Evolutionary conservation across 2,329 filamentous ascomycete species (phyloP).

Genomic region (Xylariaceae sp.): DNA sequence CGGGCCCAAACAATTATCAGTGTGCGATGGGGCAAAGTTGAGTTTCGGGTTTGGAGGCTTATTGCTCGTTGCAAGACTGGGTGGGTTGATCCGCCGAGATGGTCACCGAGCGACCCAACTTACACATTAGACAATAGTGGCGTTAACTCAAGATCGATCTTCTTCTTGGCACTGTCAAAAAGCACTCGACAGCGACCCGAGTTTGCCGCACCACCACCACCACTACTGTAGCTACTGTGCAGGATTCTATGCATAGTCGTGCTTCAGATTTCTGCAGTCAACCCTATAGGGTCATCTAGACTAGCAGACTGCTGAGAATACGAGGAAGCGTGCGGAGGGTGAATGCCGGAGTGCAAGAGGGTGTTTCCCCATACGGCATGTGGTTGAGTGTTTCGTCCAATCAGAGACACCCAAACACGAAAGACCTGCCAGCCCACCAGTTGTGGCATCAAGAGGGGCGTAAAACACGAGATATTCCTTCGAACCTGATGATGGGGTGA

Average conservation of each 20-base stretch:
- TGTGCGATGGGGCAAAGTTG: too few relatives aligned
- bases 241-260: slow-evolving; percentile 3
- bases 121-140: not conserved
- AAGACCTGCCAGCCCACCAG: slow-evolving; percentile 13
- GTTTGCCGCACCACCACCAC: too few relatives aligned
- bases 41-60: not conserved
- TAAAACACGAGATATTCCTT: slow-evolving; percentile 18
- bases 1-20: too few relatives aligned
- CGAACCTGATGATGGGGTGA: too few relatives aligned
- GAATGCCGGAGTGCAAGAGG: slow-evolving; percentile 19
- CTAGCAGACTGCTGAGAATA: slow-evolving; percentile 17
- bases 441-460: slow-evolving; percentile 13
- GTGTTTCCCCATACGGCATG: slow-evolving; percentile 38
- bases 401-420: slow-evolving; percentile 19
- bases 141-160: too few relatives aligned
- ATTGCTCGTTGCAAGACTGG: slow-evolving; percentile 3
- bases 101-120: not conserved
- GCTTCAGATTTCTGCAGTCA: slow-evolving; percentile 17
- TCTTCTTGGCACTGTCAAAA: not conserved
- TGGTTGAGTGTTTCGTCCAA: slow-evolving; percentile 30
- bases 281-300: slow-evolving; percentile 1
- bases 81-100: slow-evolving; percentile 8
- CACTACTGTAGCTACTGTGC: not conserved
- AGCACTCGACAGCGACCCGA: not conserved
- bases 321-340: slow-evolving; percentile 25